Base-by-base conservation (phyloP, 108 stramenopile genomes). In the Cyclostephanos invisitatus region DNA sequence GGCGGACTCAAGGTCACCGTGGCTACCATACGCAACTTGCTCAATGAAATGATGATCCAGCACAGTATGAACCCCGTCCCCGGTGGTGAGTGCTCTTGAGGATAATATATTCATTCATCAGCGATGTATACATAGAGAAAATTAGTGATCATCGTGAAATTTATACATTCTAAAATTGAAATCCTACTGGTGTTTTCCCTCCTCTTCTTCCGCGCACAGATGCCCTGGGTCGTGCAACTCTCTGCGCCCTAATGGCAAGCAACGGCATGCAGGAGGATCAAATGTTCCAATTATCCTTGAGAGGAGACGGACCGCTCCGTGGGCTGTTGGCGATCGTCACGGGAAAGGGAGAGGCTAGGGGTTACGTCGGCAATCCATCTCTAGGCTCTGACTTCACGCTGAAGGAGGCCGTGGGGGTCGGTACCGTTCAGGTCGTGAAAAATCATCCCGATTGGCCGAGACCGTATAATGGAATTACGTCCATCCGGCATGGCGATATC, bases 181-280 rank as follows among this genome's bases (percentile, higher is more conserved):
- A 46, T 15, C 44, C 8, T 7, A 7, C 7, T 11, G 11, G 17
- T 0, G 9, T 12, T 27, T 1, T 12, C 8, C 11, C 17, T 20
- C 55, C 7, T 0, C 25, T 10, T 17, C 9, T 29, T 15, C 1
- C 6, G 17, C n/a, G 36, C 36, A 42, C 84, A 20, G 87, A 91
- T 63, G 90, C 85, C 2, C 71, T 95, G 5, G 91, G 91, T 50
- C 73, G 91, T 55, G 57, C 88, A 24, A 70, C 85, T n/a, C 64
- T 79, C 7, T 92, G 94, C 66, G 80, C 79, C 32, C 62, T 92
- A 7, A 50, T 95, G 73, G 79, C 91, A 50, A 78, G 84, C 17
- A 91, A 88, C 72, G 94, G 91, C 17, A 95, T 95, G 84, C 91
- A 95, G 69, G 85, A 74, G 8, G 89, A 92, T 50, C 94, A 95